phyloP scores from a whole-genome alignment of 139 green algal genomes.

The Mychonastes homosphaera region DNA sequence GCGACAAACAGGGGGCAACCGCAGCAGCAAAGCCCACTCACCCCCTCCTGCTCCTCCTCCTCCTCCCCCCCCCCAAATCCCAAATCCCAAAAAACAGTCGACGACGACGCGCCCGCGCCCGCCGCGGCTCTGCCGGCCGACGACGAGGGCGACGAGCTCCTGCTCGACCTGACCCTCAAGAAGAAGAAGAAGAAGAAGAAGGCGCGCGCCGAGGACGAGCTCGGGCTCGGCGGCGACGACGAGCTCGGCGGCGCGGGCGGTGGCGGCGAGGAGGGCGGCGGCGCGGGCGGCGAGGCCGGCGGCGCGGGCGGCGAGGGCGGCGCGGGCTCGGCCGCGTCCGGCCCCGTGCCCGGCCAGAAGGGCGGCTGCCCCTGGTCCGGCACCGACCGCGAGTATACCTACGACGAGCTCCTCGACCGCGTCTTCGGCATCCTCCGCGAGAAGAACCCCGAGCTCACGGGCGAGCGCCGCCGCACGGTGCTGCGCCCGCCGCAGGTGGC shows the following conservation, averaged over 20 bases:
- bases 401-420: conserved; percentile 92
- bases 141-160: conserved; percentile 15
- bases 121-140: no score
- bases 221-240: conserved; percentile 26
- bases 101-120: no score
- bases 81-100: no score
- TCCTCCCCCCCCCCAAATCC: no score
- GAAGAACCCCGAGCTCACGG: conserved; percentile 96
- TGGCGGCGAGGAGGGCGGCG: conserved; percentile 26
- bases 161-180: conserved; percentile 44
- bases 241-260: conserved; percentile 36
- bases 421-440: conserved; percentile 93
- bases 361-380: conserved; percentile 78
- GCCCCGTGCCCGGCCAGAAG: no score
- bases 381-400: conserved; percentile 89
- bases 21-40: no score
- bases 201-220: no score
- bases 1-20: no score
- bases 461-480: conserved; percentile 84
- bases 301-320: conserved; percentile 12
- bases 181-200: conserved; percentile 79
- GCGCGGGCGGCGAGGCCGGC: conserved; percentile 16
- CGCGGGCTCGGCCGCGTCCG: background rate
- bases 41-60: no score
- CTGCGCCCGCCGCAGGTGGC: conserved; percentile 96